These are phyloP conservation scores for Candida sonorensis DNA, from an alignment of 805 yeast genomes.

Conservation along the genomic window DNA sequence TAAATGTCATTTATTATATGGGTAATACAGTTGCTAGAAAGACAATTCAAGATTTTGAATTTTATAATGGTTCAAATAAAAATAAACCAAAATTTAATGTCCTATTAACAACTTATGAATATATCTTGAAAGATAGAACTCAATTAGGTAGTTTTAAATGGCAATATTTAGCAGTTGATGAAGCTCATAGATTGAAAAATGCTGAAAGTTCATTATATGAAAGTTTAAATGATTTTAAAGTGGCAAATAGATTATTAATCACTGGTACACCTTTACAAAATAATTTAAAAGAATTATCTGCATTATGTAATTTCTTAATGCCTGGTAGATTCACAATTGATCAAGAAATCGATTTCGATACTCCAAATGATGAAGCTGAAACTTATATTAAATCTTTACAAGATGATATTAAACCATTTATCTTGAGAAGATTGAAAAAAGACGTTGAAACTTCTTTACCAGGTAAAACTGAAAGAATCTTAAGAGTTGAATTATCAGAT, in stretches of 20 bases:
- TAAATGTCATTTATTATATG: constrained; percentile 85
- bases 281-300: constrained; percentile 91
- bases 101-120: constrained; percentile 92
- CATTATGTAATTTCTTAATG: constrained; percentile 90
- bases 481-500: constrained; percentile 92
- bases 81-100: constrained; percentile 83
- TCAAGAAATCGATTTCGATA: constrained; percentile 91
- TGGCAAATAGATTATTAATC: constrained; percentile 76
- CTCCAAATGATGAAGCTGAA: constrained; percentile 83
- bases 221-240: constrained; percentile 74
- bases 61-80: constrained; percentile 51
- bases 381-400: constrained; percentile 82
- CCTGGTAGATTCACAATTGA: constrained; percentile 89
- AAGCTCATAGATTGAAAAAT: constrained; percentile 94
- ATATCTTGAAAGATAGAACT: constrained; percentile 79
- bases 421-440: constrained; percentile 86
- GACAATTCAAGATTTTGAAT: constrained; percentile 78
- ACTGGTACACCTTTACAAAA: constrained; percentile 99
- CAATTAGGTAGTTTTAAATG: constrained; percentile 81
- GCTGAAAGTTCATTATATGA: constrained; percentile 92
- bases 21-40: constrained; percentile 87
- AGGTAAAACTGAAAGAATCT: constrained; percentile 88
- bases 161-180: constrained; percentile 98
- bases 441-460: constrained; percentile 97
- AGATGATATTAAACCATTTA: constrained; percentile 80